Conservation (phyloP, 1,284 basidiomycete species). For the Cryptococcus sp. region DNA sequence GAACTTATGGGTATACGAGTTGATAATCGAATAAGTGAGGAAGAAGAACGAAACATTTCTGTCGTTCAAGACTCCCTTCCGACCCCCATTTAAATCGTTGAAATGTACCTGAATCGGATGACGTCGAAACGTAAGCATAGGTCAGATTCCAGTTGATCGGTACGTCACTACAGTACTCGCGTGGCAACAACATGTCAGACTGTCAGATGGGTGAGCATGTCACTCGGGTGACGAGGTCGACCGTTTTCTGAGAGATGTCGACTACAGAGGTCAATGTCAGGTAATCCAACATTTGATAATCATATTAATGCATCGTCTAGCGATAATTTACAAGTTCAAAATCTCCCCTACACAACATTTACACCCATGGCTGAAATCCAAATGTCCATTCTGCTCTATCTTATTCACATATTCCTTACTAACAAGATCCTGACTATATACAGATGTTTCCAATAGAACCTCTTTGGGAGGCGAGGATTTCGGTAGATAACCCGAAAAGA, state of each 20-base stretch:
- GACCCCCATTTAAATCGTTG: too few relatives aligned
- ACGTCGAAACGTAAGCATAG: too few relatives aligned
- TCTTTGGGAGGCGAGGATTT: background rate
- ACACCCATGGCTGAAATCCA: slow-evolving; percentile 28
- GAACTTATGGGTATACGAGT: background rate
- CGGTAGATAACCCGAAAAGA: slow-evolving; percentile 13
- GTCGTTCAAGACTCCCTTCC: background rate
- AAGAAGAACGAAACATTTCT: background rate
- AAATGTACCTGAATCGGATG: too few relatives aligned
- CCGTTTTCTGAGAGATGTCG: too few relatives aligned
- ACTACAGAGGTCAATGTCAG: too few relatives aligned
- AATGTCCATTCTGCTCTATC: background rate
- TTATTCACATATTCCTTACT: background rate
- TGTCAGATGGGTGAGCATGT: too few relatives aligned
- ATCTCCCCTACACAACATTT: slow-evolving; percentile 26
- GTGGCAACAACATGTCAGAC: too few relatives aligned
- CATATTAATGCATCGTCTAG: background rate
- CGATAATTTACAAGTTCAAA: slow-evolving; percentile 21
- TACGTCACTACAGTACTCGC: too few relatives aligned
- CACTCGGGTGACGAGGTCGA: too few relatives aligned
- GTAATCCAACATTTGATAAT: too few relatives aligned
- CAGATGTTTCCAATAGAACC: background rate
- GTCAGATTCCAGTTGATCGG: too few relatives aligned
- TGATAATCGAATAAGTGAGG: background rate
- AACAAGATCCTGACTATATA: background rate